Evolutionary conservation across 2,329 filamentous ascomycete species (phyloP).

Genomic region (Paracamarosporium sp.): DNA sequence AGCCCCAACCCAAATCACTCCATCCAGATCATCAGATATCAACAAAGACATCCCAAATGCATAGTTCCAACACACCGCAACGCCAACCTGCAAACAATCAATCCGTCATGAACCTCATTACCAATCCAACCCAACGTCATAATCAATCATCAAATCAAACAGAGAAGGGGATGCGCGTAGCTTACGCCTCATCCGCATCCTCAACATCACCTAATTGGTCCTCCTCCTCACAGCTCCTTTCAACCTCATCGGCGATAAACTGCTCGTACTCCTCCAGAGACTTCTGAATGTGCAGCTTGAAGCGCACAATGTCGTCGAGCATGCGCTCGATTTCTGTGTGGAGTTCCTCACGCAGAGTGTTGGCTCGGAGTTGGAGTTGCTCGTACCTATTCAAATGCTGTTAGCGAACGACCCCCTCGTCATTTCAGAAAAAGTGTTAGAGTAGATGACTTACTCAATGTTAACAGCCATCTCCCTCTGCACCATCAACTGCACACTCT

Average conservation of each 20-base stretch:
- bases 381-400: conserved; percentile 71
- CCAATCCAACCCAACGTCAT: conserved; percentile 3
- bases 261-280: conserved; percentile 91
- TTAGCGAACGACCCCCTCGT: conserved; percentile 5
- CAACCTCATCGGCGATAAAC: conserved; percentile 92
- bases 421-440: no score
- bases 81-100: no score
- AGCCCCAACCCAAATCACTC: not conserved
- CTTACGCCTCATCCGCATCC: conserved; percentile 28
- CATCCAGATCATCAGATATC: not conserved
- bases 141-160: not conserved
- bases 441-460: conserved; percentile 86
- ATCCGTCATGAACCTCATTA: conserved; percentile 4
- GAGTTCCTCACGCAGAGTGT: conserved; percentile 90
- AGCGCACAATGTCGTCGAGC: conserved; percentile 96
- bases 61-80: not conserved
- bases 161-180: not conserved
- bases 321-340: conserved; percentile 96
- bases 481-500: conserved; percentile 90
- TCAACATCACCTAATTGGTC: conserved; percentile 45
- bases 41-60: not conserved
- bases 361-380: conserved; percentile 84
- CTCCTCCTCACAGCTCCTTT: conserved; percentile 63
- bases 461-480: conserved; percentile 96
- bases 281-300: conserved; percentile 97